Evolutionary conservation across 495 filamentous ascomycete genomes (phyloP).

Genomic region (Monascus purpureus): DNA sequence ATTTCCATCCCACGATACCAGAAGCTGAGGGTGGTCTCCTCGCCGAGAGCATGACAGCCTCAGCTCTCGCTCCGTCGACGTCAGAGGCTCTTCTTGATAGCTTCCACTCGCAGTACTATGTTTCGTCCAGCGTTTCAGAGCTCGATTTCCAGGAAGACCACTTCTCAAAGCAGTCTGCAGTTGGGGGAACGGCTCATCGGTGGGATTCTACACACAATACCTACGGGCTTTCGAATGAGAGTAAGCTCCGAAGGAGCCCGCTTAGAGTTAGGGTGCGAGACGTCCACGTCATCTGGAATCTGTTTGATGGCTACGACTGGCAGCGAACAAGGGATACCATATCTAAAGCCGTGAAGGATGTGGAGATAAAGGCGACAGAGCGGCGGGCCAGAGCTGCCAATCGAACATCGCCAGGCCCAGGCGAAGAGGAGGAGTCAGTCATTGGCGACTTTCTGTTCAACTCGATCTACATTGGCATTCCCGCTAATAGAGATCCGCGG

Average conservation of each 20-base stretch:
- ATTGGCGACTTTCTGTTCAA: slow-evolving; percentile 97
- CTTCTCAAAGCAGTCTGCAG: slow-evolving; percentile 48
- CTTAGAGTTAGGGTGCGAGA: slow-evolving; percentile 67
- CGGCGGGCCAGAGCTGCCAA: slow-evolving; percentile 38
- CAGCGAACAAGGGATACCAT: slow-evolving; percentile 73
- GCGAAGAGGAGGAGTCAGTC: slow-evolving; percentile 67
- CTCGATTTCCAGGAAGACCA: slow-evolving; percentile 69
- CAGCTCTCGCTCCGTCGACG: slow-evolving; percentile 10
- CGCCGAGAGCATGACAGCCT: slow-evolving; percentile 28
- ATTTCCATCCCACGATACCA: slow-evolving; percentile 39
- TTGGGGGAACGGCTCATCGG: slow-evolving; percentile 55
- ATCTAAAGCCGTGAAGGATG: slow-evolving; percentile 69
- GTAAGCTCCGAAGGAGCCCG: slow-evolving; percentile 52
- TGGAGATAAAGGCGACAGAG: slow-evolving; percentile 70
- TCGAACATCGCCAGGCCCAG: slow-evolving; percentile 30
- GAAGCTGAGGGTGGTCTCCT: slow-evolving; percentile 25
- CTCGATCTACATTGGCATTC: slow-evolving; percentile 93
- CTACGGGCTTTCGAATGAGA: slow-evolving; percentile 51
- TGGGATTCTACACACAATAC: slow-evolving; percentile 66
- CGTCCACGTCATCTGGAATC: slow-evolving; percentile 91
- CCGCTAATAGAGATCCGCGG: slow-evolving; percentile 66
- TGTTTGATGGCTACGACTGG: slow-evolving; percentile 98
- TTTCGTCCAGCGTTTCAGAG: slow-evolving; percentile 32
- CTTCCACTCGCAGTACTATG: slow-evolving; percentile 43
- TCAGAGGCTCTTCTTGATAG: slow-evolving; percentile 49